Evolutionary conservation across 257 asterid species (phyloP).

Genomic region (Solanum infundibuliforme): DNA sequence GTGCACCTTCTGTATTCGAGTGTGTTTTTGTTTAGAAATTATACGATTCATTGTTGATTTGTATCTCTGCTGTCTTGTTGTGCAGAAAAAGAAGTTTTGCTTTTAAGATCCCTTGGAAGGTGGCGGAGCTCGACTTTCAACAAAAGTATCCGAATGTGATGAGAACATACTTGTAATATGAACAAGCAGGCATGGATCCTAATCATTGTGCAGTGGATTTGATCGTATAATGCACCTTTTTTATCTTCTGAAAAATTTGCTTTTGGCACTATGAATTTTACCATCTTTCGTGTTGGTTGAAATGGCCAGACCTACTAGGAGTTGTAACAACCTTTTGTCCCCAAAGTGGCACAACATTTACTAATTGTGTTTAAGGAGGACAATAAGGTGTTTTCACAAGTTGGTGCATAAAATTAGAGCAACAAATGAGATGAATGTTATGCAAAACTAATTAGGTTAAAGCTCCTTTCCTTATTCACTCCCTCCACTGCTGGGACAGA

Average conservation of each 20-base stretch:
- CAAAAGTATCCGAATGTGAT: not conserved
- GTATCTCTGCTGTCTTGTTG: not conserved
- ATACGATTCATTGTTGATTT: not conserved
- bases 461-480: not conserved
- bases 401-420: not conserved
- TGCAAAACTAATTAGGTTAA: not conserved
- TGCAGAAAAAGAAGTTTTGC: constrained; percentile 57
- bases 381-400: not conserved
- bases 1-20: not conserved
- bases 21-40: not conserved
- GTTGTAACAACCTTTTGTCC: not conserved
- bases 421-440: not conserved
- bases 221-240: not conserved
- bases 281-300: not conserved
- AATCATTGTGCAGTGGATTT: not conserved
- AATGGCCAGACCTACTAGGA: not conserved
- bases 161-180: not conserved
- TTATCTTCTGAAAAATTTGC: not conserved
- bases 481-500: not conserved
- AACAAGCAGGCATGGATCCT: not conserved
- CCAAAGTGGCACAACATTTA: not conserved
- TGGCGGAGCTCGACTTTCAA: not conserved
- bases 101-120: constrained; percentile 14
- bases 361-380: not conserved
- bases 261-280: not conserved